These are phyloP conservation scores for Claviceps spartinae DNA, from an alignment of 2,329 filamentous ascomycete genomes.

Conservation along the genomic window DNA sequence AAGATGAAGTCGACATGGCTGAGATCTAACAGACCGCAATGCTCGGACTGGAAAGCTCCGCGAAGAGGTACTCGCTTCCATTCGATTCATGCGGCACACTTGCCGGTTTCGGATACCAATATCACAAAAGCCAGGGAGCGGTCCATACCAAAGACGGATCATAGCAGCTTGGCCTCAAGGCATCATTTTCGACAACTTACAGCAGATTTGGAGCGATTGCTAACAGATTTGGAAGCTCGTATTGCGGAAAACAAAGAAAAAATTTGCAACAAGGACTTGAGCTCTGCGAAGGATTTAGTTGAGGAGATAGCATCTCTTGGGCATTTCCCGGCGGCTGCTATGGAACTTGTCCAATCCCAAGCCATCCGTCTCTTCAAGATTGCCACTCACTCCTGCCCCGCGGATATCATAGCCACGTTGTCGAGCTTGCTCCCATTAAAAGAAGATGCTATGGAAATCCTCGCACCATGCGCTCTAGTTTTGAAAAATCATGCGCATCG, in stretches of 20 bases:
- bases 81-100: neutral
- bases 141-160: slow-evolving; percentile 1
- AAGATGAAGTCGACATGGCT: neutral
- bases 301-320: slow-evolving; percentile 8
- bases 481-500: slow-evolving; percentile 4
- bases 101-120: neutral
- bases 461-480: neutral
- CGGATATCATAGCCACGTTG: slow-evolving; percentile 10
- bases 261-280: too few species aligned
- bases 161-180: neutral
- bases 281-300: slow-evolving; percentile 6
- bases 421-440: slow-evolving; percentile 11
- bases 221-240: slow-evolving; percentile 3
- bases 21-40: neutral
- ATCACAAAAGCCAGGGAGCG: neutral
- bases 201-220: slow-evolving; percentile 5
- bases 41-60: slow-evolving; percentile 1
- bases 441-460: slow-evolving; percentile 10
- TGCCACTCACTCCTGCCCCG: slow-evolving; percentile 8
- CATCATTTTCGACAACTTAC: slow-evolving; percentile 5
- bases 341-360: slow-evolving; percentile 7
- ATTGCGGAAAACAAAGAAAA: neutral
- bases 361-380: slow-evolving; percentile 14
- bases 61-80: neutral
- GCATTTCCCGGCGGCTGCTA: slow-evolving; percentile 5